Evolutionary conservation across 257 asterid genomes (phyloP), one percentile per base, ranked within the genome.

Genomic region (Solanum chiquidenum): DNA sequence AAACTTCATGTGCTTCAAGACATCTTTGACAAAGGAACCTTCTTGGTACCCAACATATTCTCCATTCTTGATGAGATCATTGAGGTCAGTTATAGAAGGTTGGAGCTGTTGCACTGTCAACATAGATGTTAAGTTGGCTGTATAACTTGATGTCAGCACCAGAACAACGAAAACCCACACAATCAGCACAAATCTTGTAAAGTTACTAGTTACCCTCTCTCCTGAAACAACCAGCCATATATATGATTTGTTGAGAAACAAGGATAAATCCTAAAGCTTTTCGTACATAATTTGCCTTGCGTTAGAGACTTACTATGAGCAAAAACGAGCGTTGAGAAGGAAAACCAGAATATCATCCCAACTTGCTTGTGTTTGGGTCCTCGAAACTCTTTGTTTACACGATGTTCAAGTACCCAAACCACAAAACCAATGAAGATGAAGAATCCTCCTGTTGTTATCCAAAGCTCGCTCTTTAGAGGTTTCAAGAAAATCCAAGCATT

Each of bases 91-190:
- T 3, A 90, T 83, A 27, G 87, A 58, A 21, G 92, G 93, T 79
- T 46, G 90, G 64, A 92, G 93, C 72, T 88, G 86, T 23, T 55
- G 86, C 62, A 86, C 86, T 7, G 94, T 92, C 46, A 93, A 91
- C 84, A 90, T 91, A 21, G 96, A 91, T 3, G 94, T 90, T 80
- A 93, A 88, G 84, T 88, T 93, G 68, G 95, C 94, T 7, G 93
- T 91, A 84, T 93, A 93, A 35, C 95, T 92, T n/a, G 95, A 92
- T 89, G 68, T 91, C 31, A 93, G 84, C 83, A 92, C 87, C 25
- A 89, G 87, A 7, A 90, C 96, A 16, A 93, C 95, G 25, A 92
- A 89, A 18, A 90, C 92, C 93, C 96, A 92, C 52, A 87, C 86
- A 55, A 91, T 90, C 33, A 93, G 27, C 88, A 91, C 87, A 83